Evolutionary conservation across 2,329 filamentous ascomycete species (phyloP).

Genomic region (Pseudogymnoascus sp.): DNA sequence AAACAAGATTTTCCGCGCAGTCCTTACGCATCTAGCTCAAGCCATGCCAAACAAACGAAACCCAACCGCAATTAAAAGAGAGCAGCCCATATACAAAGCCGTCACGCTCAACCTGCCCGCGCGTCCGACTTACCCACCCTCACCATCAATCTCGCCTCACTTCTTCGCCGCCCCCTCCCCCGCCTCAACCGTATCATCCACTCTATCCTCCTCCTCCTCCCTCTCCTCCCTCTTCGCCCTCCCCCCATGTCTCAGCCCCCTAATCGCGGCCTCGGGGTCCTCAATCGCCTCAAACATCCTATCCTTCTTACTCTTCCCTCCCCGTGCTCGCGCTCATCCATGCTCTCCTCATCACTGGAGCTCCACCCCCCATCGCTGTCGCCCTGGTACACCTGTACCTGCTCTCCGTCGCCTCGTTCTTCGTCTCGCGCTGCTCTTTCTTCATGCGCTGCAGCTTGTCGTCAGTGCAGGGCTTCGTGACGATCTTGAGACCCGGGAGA

Average conservation of each 20-base stretch:
- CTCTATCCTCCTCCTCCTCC: conserved; percentile 4
- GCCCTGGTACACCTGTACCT: conserved; percentile 46
- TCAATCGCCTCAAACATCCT: conserved; percentile 45
- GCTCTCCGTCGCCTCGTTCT: conserved; percentile 56
- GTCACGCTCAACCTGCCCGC: not conserved
- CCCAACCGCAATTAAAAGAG: not conserved
- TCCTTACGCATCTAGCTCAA: not conserved
- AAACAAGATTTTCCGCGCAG: not conserved
- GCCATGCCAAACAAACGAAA: not conserved
- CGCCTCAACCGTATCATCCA: not conserved
- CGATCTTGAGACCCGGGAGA: conserved; percentile 69
- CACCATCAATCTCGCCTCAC: not conserved
- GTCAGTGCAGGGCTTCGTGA: conserved; percentile 72
- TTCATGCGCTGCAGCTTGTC: conserved; percentile 70
- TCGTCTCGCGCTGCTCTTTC: conserved; percentile 63
- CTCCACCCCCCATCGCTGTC: conserved; percentile 38
- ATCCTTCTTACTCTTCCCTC: conserved; percentile 48
- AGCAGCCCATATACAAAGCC: not conserved
- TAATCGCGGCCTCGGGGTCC: conserved; percentile 33
- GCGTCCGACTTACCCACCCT: not conserved
- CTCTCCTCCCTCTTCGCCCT: not conserved
- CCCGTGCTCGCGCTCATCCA: conserved; percentile 15
- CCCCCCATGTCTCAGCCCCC: conserved; percentile 1
- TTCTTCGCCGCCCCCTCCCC: not conserved
- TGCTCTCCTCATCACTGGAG: conserved; percentile 31